Base-by-base conservation (phyloP, 192 early-diverging fungal species). In the Entomortierella chlamydospora region DNA sequence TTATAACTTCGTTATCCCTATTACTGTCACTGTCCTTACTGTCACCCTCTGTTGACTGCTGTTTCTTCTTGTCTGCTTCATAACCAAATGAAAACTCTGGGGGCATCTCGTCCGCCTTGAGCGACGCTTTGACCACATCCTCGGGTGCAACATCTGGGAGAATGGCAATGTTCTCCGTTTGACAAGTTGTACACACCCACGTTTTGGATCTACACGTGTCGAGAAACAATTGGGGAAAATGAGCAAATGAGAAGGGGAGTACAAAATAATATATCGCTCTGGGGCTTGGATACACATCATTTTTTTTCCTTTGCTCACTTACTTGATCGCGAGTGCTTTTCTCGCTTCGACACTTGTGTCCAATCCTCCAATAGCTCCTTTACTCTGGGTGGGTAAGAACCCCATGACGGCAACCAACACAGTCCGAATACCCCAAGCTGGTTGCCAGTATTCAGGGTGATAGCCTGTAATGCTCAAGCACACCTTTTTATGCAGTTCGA, bases 401-500 rank as follows among this genome's bases (percentile, higher is more conserved):
- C 91, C 91, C 72, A 96, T 89, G 22, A 99, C 81, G 0, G 94
- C 97, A 6, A 94, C 87, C 45, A 98, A 70, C 7, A 97, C 96
- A 10, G 94, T 95, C 13, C 95, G 91, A 37, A 99, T 94, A 15
- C 95, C 97, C 97, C 97, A 99, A 13, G 96, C 95, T 7, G 98
- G 98, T 66, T 95, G 90, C 97, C 98, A 98, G 61, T 88, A 92
- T 77, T 99, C 95, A 22, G 96, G 95, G 81, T 99, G 97, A 82
- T 93, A 94, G 39, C 91, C 94, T 47, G 95, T 96, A 63, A 97
- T 96, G 59, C 92, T 94, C 53, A 98, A 86, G 64, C 97, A 99
- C 4, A 99, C 96, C 71, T 99, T 96, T 64, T 94, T 97, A 71
- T 94, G 89, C 26, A 95, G 77, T 73, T 97, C 93, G 80, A 99